Base-by-base conservation (phyloP, 2,329 filamentous ascomycete genomes). In the Monosporascus sp. region DNA sequence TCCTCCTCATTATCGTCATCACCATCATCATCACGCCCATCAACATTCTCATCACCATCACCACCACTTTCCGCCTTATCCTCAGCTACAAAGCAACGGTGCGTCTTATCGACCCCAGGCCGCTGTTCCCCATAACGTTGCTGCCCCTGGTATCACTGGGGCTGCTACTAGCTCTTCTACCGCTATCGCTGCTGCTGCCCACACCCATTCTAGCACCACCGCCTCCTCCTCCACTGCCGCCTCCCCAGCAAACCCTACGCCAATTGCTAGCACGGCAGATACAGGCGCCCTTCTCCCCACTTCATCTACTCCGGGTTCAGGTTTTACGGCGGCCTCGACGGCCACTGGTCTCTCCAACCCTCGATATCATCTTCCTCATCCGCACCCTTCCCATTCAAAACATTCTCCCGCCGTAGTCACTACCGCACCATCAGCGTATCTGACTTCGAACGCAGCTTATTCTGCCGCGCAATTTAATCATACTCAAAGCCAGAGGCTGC, bases 1-100 rank as follows among this genome's bases (percentile, higher is more conserved):
- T 67, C 85, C 85, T 68, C 82, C 81, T 65, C 85, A 86, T 71
- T 82, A 85, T 72, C 79, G 81, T 62, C 75, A 78, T 63, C 78
- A 79, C 65, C 78, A 80, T 68, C 78, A 78, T 56, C 76, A 77
- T 59, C 80, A 82, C 73, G 81, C 81, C 57, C 83, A 83, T 74
- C 83, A 82, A 57, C 82, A 81, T 66, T 81, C 83, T 37, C 53
- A 57, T 45, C 43, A 83, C 74, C 83, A 82, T 58, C 82, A 81
- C 66, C 81, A 84, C 31, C 55, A 57, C 26, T 67, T 67, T 41
- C 61, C 60, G 27, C 53, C 61, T 1, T 68, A 67, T 52, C 49
- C 61, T 48, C 55, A 61, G 17, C 51, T 68, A 48, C 58, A 62
- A 26, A 57, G 54, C 48, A 59, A 56, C 52, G 52, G 52, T 50